These are phyloP conservation scores for Tolypocladium ophioglossoides DNA, from an alignment of 2,329 filamentous ascomycete species.

Conservation along the genomic window DNA sequence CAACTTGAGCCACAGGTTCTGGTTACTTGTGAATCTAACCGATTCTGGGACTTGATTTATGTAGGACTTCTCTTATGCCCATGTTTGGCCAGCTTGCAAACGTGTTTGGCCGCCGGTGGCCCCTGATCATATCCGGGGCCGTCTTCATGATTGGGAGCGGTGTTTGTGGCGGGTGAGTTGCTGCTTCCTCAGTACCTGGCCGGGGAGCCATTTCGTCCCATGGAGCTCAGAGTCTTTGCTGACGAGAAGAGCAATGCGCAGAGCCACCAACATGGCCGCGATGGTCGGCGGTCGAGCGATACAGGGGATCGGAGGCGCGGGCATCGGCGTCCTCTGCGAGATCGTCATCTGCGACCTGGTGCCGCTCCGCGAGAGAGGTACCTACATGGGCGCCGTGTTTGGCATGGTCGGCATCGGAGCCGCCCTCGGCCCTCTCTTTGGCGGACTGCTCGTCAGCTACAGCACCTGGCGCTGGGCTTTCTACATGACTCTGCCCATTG, in stretches of 20 bases:
- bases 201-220: not conserved
- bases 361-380: not conserved
- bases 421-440: not conserved
- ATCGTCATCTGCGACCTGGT: not conserved
- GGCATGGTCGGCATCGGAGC: not conserved
- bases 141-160: not conserved
- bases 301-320: not conserved
- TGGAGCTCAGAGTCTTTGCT: not conserved
- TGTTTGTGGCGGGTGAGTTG: not conserved
- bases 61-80: constrained; percentile 11
- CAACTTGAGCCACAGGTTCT: too few species aligned
- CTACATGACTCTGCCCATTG: not conserved
- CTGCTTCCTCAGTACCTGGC: too few species aligned
- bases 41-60: too few species aligned
- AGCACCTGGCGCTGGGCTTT: not conserved
- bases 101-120: constrained; percentile 14
- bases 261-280: not conserved
- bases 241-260: not conserved
- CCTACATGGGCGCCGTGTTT: not conserved
- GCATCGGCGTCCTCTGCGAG: not conserved
- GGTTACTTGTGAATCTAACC: too few species aligned
- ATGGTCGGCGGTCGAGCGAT: not conserved
- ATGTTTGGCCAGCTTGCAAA: constrained; percentile 14
- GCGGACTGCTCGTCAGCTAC: not conserved
- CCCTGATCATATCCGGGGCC: constrained; percentile 3